A percentile compares a stretch with the other conserved stretches of the same genome.
Conservation (phyloP, 768 basidiomycete species). For the Goffeauzyma gilvescens region DNA sequence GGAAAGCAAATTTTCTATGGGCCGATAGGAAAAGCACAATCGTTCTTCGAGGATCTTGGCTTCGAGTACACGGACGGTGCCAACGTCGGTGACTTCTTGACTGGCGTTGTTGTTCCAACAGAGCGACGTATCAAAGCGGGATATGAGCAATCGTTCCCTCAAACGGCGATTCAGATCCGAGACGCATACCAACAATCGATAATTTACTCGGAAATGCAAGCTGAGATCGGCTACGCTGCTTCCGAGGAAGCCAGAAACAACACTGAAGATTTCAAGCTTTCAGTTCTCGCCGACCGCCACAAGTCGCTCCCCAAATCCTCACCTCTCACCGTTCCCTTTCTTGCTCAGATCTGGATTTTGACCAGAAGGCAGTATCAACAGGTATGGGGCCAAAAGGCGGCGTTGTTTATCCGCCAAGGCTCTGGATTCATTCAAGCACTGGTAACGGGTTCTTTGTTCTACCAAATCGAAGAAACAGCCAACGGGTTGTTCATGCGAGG, state of each 20-base stretch:
- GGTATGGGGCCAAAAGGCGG: slow-evolving; percentile 7
- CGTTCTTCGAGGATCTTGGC: slow-evolving; percentile 8
- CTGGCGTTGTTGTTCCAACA: not conserved
- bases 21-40: not conserved
- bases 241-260: not conserved
- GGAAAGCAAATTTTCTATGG: slow-evolving; percentile 10
- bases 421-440: slow-evolving; percentile 34
- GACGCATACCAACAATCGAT: not conserved
- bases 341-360: not conserved
- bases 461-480: slow-evolving; percentile 40
- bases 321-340: not conserved
- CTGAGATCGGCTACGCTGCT: not conserved
- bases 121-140: not conserved
- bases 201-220: not conserved
- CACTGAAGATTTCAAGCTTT: not conserved
- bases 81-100: slow-evolving; percentile 10
- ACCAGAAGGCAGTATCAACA: slow-evolving; percentile 4
- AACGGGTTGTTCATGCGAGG: slow-evolving; percentile 53
- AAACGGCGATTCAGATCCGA: not conserved
- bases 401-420: slow-evolving; percentile 13
- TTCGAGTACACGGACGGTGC: slow-evolving; percentile 7
- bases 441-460: slow-evolving; percentile 48
- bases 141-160: not conserved
- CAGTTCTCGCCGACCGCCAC: not conserved
- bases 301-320: slow-evolving; percentile 3